Conservation (phyloP, 352 stramenopile species). For the Sclerospora graminicola region DNA sequence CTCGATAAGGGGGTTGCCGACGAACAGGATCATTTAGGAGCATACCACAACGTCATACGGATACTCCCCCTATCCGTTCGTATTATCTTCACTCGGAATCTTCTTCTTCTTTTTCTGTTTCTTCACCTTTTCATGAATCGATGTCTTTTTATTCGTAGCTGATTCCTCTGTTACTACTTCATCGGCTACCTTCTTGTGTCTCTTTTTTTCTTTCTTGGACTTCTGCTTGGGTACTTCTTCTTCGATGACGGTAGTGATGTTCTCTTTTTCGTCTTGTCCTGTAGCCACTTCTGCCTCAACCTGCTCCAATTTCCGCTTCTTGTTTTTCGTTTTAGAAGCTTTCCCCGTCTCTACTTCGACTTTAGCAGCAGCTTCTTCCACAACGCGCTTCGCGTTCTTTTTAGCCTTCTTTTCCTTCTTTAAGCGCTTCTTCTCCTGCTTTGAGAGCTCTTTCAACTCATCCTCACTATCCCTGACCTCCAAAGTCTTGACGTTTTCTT, state of each 20-base stretch:
- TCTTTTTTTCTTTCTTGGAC: slow-evolving; percentile 24
- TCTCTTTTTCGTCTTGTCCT: slow-evolving; percentile 20
- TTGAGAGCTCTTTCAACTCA: slow-evolving; percentile 10
- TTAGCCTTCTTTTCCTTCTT: slow-evolving; percentile 37
- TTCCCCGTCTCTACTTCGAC: slow-evolving; percentile 21
- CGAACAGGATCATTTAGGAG: too few relatives aligned
- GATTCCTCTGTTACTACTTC: background rate
- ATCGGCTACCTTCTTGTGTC: background rate
- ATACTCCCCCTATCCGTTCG: too few relatives aligned
- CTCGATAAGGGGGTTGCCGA: too few relatives aligned
- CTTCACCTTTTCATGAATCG: slow-evolving; percentile 30
- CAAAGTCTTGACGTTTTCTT: slow-evolving; percentile 10
- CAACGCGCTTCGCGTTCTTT: slow-evolving; percentile 23
- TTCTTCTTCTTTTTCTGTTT: slow-evolving; percentile 38
- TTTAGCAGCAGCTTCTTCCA: slow-evolving; percentile 8
- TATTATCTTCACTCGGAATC: too few relatives aligned
- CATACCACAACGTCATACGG: too few relatives aligned
- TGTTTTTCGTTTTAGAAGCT: slow-evolving; percentile 21
- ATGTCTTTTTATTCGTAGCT: background rate
- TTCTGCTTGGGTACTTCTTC: slow-evolving; percentile 17
- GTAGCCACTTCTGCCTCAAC: slow-evolving; percentile 16
- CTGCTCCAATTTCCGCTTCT: slow-evolving; percentile 34
- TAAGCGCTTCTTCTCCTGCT: slow-evolving; percentile 28
- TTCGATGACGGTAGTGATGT: slow-evolving; percentile 10
- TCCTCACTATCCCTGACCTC: slow-evolving; percentile 7